These are phyloP conservation scores for Urtica urens DNA, from an alignment of 306 rosid species.

Conservation along the genomic window DNA sequence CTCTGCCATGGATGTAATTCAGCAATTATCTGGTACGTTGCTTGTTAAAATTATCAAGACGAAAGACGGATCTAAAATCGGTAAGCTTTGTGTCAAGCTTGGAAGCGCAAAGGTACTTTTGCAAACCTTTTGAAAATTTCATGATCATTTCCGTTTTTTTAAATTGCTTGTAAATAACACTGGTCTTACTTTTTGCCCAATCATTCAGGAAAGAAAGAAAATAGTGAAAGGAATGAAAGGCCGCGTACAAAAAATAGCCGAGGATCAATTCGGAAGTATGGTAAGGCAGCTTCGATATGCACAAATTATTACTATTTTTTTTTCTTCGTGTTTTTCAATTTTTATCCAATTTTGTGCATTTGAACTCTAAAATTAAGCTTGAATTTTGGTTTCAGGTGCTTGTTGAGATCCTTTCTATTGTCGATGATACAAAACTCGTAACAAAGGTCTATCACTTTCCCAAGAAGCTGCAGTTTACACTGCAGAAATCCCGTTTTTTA, in stretches of 20 bases:
- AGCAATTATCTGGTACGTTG: constrained; percentile 67
- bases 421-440: constrained; percentile 82
- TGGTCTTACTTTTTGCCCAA: constrained; percentile 8
- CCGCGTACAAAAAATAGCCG: constrained; percentile 50
- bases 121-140: neutral
- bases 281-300: constrained; percentile 27
- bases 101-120: constrained; percentile 75
- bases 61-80: constrained; percentile 80
- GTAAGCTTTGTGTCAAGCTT: constrained; percentile 70
- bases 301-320: neutral
- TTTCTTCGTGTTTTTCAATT: neutral
- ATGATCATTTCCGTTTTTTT: neutral
- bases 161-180: constrained; percentile 7
- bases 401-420: constrained; percentile 59
- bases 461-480: neutral
- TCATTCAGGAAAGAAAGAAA: constrained; percentile 83
- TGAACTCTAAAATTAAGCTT: no score
- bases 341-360: neutral
- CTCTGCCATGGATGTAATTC: constrained; percentile 68
- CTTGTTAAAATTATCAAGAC: constrained; percentile 77
- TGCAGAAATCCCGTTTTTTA: neutral
- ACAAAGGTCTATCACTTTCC: constrained; percentile 51
- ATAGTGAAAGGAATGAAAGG: constrained; percentile 88
- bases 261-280: constrained; percentile 68
- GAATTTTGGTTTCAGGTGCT: constrained; percentile 49